Base-by-base conservation (phyloP, 805 yeast genomes). In the Candida saitoana region DNA sequence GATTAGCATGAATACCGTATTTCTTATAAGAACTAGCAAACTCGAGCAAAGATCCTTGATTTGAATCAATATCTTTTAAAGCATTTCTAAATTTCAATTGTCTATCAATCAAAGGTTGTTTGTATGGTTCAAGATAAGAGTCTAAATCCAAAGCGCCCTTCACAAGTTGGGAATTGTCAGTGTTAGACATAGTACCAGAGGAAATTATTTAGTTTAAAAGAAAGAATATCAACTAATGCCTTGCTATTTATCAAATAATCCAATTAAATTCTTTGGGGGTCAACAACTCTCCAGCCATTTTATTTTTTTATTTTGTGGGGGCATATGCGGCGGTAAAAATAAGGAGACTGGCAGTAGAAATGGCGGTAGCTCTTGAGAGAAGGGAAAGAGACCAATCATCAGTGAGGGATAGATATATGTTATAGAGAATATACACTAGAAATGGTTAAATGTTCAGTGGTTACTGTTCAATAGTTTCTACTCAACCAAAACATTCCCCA, bases 91-190 rank as follows among this genome's bases (percentile, higher is more conserved):
- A 88, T 11, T 77, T 56, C 30, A 74, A 65, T 52, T 86, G 79
- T 53, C 99, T 77, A 42, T 80, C 76, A 2, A 77, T 77, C 34
- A 91, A 67, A 42, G 78, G 87, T n/a, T 69, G 71, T 9, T 81
- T 73, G 60, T 72, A 82, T 0, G 97, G 96, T 54, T 81, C 81
- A 44, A 91, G 71, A 86, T 89, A 91, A 0, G 96, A 93, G 55
- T 91, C 99, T 32, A 80, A 60, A 27, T 76, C 79, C 20, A 87
- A 64, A n/a, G 83, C 82, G 4, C 80, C 86, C 54, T 73, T 70
- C 33, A 80, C 56, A 14, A 49, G 40, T 14, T 38, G 16, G 27
- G 27, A 44, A 12, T 31, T 38, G 19, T 30, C 40, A 20, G 18
- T 24, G 16, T 36, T 14, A 8, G 30, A 22, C 38, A 38, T 38